Base-by-base conservation (phyloP, 2,329 filamentous ascomycete genomes). In the Cordyceps pruinosa region DNA sequence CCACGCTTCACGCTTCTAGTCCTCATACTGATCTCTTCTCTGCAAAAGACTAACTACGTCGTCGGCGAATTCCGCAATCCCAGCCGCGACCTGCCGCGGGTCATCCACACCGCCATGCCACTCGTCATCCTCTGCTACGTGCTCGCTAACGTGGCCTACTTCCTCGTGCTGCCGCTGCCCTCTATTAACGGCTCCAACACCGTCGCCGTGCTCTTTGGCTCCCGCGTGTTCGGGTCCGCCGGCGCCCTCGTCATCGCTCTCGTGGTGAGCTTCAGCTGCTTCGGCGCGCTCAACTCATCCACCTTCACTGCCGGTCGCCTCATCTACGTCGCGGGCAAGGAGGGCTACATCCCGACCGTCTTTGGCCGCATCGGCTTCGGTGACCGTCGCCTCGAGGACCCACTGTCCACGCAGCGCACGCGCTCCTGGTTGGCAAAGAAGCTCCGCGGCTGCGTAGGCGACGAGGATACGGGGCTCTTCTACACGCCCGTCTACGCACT, bases 21-120 rank as follows among this genome's bases (percentile, higher is more conserved):
- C 30, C 10, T 28, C 37, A 21, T 47, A n/a, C n/a, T 62, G 28
- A 66, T 53, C 51, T 44, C 8, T 61, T 8, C 61, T 41, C 35
- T 7, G 35, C 45, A 23, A 10, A 61, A 94, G 90, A 96, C 93
- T 61, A 99, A 97, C 73, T 99, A 97, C 67, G 94, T 99, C 7
- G 91, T 95, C 1, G 94, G 92, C 65, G 94, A 99, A 73, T 97
- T 99, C 76, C 88, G 91, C 66, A 92, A 97, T 67, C 90, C 94
- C 1, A 82, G 83, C 48, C 86, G 91, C 61, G 94, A 99, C 70
- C 84, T 99, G 10, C 94, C 94, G 1, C 85, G 90, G 23, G 92
- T 97, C 26, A 96, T 99, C 58, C 94, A 99, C 73, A 96, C 93
- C 0, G 92, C 93, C 15, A 94, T 99, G 82, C 92, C 94, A 2